phyloP scores from a whole-genome alignment of 192 early-diverging fungal species.

The Chytriomyces sp. region DNA sequence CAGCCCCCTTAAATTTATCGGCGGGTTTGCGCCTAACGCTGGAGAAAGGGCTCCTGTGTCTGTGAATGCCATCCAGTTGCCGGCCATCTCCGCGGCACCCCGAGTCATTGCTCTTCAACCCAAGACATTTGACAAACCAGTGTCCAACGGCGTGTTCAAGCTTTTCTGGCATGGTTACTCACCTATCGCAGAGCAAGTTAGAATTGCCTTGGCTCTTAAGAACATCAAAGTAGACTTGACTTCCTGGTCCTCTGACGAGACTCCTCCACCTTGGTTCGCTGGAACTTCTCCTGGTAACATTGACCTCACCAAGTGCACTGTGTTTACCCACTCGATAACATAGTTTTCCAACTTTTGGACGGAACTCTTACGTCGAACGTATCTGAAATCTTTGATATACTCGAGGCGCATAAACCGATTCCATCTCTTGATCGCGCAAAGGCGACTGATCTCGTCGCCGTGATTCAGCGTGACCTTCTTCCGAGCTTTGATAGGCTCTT shows the following conservation, averaged over 20 bases:
- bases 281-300: constrained; percentile 5
- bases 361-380: constrained; percentile 17
- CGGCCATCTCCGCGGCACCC: too few species aligned
- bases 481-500: constrained; percentile 18
- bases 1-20: too few species aligned
- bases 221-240: background rate
- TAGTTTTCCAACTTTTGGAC: constrained; percentile 25
- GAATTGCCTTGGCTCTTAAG: constrained; percentile 22
- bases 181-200: constrained; percentile 29
- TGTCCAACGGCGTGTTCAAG: too few species aligned
- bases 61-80: too few species aligned
- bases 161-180: constrained; percentile 23
- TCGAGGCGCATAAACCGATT: background rate
- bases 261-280: background rate
- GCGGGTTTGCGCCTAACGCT: too few species aligned
- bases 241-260: background rate
- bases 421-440: constrained; percentile 1
- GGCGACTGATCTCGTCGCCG: background rate
- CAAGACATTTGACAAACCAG: too few species aligned
- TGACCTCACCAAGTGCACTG: background rate
- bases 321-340: background rate
- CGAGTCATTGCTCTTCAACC: too few species aligned
- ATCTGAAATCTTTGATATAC: constrained; percentile 3
- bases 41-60: too few species aligned
- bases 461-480: background rate